A percentile compares a stretch with the other conserved stretches of the same genome.
Conservation (phyloP, 1,139 yeast species). For the Torulaspora pretoriensis region DNA sequence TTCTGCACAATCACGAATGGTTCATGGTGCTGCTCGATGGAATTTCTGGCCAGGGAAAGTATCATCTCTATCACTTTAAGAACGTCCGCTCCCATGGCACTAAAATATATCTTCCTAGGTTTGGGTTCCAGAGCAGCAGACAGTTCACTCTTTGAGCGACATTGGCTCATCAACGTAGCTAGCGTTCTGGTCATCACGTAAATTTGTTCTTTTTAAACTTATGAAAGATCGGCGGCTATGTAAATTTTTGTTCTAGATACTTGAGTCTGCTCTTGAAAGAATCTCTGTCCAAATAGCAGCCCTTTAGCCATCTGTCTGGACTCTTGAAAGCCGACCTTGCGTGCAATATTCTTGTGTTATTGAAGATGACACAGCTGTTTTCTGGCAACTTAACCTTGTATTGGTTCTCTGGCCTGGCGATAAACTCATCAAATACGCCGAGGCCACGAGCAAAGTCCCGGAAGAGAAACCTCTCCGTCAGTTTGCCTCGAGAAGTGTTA, state of each 20-base stretch:
- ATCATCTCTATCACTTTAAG: slow-evolving; percentile 13
- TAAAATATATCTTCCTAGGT: slow-evolving; percentile 9
- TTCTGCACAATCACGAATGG: slow-evolving; percentile 10
- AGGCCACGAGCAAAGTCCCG: slow-evolving; percentile 59
- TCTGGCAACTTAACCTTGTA: slow-evolving; percentile 55
- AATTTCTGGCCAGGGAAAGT: slow-evolving; percentile 11
- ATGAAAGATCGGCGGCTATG: slow-evolving; percentile 10
- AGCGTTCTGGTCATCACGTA: slow-evolving; percentile 1
- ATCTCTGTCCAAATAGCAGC: slow-evolving; percentile 73
- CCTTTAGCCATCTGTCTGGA: slow-evolving; percentile 71
- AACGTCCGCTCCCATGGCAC: slow-evolving; percentile 1
- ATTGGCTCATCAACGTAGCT: slow-evolving; percentile 8
- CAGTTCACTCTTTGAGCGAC: slow-evolving; percentile 6
- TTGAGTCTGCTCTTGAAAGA: slow-evolving; percentile 63
- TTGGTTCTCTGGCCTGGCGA: slow-evolving; percentile 55
- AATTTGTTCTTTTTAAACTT: not conserved
- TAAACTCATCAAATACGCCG: slow-evolving; percentile 53
- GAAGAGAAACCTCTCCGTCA: slow-evolving; percentile 41
- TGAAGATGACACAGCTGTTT: slow-evolving; percentile 64
- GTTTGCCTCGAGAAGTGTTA: slow-evolving; percentile 35
- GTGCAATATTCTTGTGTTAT: slow-evolving; percentile 70
- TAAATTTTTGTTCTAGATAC: slow-evolving; percentile 29
- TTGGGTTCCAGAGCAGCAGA: slow-evolving; percentile 9
- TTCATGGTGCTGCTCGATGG: slow-evolving; percentile 14
- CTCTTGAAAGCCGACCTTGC: slow-evolving; percentile 56